phyloP scores from a whole-genome alignment of 495 filamentous ascomycete genomes.

The Pseudomonodictys pantanalensis region DNA sequence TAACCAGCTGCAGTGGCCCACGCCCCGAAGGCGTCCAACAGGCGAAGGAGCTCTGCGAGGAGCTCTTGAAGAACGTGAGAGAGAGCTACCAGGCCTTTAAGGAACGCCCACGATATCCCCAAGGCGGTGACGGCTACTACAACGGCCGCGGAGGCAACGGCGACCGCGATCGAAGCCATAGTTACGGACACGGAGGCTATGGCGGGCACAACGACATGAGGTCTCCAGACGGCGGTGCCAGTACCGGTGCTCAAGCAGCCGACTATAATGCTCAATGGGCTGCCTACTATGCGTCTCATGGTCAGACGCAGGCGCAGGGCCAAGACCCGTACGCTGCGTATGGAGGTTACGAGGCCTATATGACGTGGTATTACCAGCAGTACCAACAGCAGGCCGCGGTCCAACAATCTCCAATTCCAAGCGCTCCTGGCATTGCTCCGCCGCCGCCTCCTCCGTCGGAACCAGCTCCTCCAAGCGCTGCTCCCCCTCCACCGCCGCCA shows the following conservation, averaged over 20 bases:
- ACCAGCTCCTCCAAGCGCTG: constrained; percentile 59
- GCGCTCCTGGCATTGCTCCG: constrained; percentile 39
- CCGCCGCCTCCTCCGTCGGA: constrained; percentile 46
- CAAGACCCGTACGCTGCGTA: constrained; percentile 94
- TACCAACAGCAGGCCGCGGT: constrained; percentile 50
- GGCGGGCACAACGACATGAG: constrained; percentile 5
- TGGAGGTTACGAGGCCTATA: constrained; percentile 72
- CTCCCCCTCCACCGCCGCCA: constrained; percentile 55
- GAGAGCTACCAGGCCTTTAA: constrained; percentile 88
- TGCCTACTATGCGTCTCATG: background rate
- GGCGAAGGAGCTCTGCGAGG: constrained; percentile 83
- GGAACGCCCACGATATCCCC: constrained; percentile 56
- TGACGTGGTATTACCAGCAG: constrained; percentile 63
- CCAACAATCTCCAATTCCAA: constrained; percentile 41
- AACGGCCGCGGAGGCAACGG: constrained; percentile 35
- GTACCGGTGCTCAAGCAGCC: constrained; percentile 18
- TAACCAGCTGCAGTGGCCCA: constrained; percentile 65
- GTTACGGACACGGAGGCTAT: constrained; percentile 31
- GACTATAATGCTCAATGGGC: constrained; percentile 78
- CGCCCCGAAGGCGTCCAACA: constrained; percentile 80
- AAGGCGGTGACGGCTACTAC: constrained; percentile 34
- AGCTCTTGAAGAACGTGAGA: constrained; percentile 77
- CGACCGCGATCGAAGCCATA: constrained; percentile 33
- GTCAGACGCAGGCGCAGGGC: constrained; percentile 40
- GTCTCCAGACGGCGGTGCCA: constrained; percentile 42